Evolutionary conservation across 305 asterid species (phyloP), one percentile per base, ranked within the genome.

Genomic region (Petunia hybrid): DNA sequence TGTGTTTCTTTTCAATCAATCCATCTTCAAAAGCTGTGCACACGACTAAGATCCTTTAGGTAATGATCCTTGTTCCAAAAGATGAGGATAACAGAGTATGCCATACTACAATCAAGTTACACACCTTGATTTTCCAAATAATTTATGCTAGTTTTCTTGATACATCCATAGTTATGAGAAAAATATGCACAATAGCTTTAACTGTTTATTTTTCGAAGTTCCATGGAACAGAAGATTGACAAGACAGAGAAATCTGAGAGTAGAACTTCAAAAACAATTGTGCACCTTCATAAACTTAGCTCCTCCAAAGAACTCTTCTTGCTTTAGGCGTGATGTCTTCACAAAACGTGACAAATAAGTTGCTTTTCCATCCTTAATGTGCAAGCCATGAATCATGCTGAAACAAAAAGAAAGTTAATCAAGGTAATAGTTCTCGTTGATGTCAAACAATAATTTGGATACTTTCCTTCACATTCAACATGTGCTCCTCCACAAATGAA

Each of bases 301-400:
- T 78, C 93, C 94, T 2, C 97, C 97, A 85, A 74, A 90, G 82
- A 63, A 84, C 80, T 93, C 98, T 88, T 96, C 99, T 87, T 96
- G 99, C 80, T 91, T 88, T 66, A 94, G 92, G 57, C 88, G 90
- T 13, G 99, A 92, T n/a, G 99, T 96, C 89, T 83, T 93, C 87
- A 96, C 97, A 85, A 89, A 96, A 80, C 97, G 99, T 68, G 98
- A 96, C 83, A 94, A 97, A 75, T 91, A 94, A 60, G 97, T 89
- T 83, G 98, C 97, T 88, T 94, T 94, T 79, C 99, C 99, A 86
- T 94, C 93, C 89, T 89, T 94, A 57, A 96, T 92, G 76, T 92
- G 98, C 90, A 96, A 78, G 45, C 98, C 99, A 86, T 96, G 99
- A 84, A 96, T 94, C 99, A 96, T 96, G 83, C 99, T 96, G 88